These are phyloP conservation scores for Asterophora lycoperdoides DNA, from an alignment of 768 basidiomycete genomes.

Conservation along the genomic window DNA sequence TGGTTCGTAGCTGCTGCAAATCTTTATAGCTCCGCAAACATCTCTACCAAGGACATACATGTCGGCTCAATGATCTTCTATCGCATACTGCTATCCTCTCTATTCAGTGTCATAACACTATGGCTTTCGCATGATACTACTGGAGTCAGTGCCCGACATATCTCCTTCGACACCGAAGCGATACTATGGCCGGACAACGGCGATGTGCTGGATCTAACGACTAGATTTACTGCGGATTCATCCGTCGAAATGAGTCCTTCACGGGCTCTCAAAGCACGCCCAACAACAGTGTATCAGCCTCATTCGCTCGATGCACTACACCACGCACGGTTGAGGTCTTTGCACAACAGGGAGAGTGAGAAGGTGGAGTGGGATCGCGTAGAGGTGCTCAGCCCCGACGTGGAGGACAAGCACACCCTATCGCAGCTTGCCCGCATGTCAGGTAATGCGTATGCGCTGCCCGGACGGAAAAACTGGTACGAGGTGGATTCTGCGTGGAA, in stretches of 20 bases:
- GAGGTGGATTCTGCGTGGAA: conserved; percentile 77
- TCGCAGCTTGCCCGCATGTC: conserved; percentile 83
- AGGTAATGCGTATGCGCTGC: conserved; percentile 82
- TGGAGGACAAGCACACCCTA: conserved; percentile 75
- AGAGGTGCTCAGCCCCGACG: conserved; percentile 68
- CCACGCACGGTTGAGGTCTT: conserved; percentile 49
- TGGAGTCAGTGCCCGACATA: conserved; percentile 2
- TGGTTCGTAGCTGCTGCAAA: conserved; percentile 1
- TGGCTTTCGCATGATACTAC: background rate
- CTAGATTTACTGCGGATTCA: conserved; percentile 1
- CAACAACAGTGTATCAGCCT: conserved; percentile 60
- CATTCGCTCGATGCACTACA: conserved; percentile 47
- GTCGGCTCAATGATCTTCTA: conserved; percentile 12
- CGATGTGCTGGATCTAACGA: conserved; percentile 1
- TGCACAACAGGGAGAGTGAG: conserved; percentile 45
- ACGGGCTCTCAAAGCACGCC: conserved; percentile 37
- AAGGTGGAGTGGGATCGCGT: conserved; percentile 63
- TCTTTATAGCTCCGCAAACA: background rate
- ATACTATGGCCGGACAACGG: conserved; percentile 9
- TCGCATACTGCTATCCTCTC: conserved; percentile 1
- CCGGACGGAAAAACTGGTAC: conserved; percentile 74
- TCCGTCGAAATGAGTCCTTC: background rate
- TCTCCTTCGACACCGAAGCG: conserved; percentile 14
- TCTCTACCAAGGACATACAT: conserved; percentile 9
- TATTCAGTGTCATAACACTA: background rate